phyloP scores from a whole-genome alignment of 2,329 filamentous ascomycete species.

The Geosmithia putterillii region DNA sequence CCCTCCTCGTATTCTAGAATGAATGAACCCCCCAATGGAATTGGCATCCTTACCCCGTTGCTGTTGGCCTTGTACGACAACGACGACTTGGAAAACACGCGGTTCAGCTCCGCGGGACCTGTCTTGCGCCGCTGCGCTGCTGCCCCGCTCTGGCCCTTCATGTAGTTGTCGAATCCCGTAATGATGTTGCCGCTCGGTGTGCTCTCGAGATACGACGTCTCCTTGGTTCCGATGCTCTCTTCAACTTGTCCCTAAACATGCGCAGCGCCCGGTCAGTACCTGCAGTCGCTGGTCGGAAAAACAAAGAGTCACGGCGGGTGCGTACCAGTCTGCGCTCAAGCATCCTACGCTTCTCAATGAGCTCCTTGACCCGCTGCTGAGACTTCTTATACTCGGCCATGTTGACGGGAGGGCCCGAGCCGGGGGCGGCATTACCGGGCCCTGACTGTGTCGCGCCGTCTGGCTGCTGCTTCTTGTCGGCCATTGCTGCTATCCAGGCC shows the following conservation, averaged over 20 bases:
- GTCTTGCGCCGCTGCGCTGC: conserved; percentile 52
- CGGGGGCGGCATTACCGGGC: background rate
- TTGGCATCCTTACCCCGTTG: conserved; percentile 11
- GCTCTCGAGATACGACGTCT: conserved; percentile 82
- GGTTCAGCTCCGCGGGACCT: conserved; percentile 54
- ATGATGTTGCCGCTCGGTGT: conserved; percentile 90
- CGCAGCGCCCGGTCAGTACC: background rate
- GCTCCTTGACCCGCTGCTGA: conserved; percentile 32
- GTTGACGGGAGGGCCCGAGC: conserved; percentile 14
- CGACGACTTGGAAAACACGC: conserved; percentile 60
- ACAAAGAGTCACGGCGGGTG: background rate
- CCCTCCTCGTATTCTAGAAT: too few relatives aligned
- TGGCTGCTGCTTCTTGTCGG: conserved; percentile 16
- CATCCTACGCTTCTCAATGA: conserved; percentile 29
- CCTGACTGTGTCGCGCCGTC: background rate
- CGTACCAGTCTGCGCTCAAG: conserved; percentile 24
- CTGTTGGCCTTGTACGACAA: conserved; percentile 42
- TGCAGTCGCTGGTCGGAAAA: background rate
- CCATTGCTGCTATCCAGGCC: conserved; percentile 8
- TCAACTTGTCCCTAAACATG: conserved; percentile 36
- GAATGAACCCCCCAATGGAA: too few relatives aligned
- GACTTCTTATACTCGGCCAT: conserved; percentile 38
- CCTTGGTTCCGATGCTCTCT: conserved; percentile 72
- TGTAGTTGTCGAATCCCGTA: conserved; percentile 94
- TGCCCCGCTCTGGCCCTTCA: conserved; percentile 67